phyloP scores from a whole-genome alignment of 192 early-diverging fungal genomes.

The Chytriomyces hyalinus region DNA sequence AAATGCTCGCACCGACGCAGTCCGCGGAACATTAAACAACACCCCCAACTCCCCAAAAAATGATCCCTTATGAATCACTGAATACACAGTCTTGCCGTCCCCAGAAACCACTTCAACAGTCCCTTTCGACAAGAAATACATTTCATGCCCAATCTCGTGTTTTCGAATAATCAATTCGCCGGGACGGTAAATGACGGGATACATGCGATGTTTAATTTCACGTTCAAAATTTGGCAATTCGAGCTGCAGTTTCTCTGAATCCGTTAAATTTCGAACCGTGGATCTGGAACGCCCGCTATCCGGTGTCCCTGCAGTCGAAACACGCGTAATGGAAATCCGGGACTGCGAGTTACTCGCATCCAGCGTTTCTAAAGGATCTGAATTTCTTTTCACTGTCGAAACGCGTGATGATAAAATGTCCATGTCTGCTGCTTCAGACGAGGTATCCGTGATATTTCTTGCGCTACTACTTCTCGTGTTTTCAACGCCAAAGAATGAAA shows the following conservation, averaged over 20 bases:
- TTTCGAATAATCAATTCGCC: conserved; percentile 53
- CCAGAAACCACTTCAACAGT: conserved; percentile 51
- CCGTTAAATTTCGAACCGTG: neutral
- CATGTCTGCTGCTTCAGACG: neutral
- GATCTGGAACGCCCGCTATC: neutral
- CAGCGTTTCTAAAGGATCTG: neutral
- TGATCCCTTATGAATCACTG: conserved; percentile 45
- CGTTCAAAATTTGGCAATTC: conserved; percentile 52
- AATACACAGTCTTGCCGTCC: conserved; percentile 46
- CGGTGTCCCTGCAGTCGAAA: neutral
- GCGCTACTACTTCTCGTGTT: neutral
- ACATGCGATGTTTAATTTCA: conserved; percentile 45
- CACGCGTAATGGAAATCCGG: neutral
- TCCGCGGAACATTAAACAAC: conserved; percentile 54
- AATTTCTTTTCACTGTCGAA: no score
- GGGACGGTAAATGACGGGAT: conserved; percentile 36
- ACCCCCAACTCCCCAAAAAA: conserved; percentile 59
- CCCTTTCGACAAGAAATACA: conserved; percentile 54
- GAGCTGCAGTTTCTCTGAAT: conserved; percentile 19
- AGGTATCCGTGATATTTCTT: neutral
- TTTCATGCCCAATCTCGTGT: conserved; percentile 50
- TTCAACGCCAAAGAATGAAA: neutral
- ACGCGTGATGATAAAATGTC: no score
- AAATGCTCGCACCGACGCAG: conserved; percentile 52
- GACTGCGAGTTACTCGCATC: neutral